Base-by-base conservation (phyloP, 441 rosid genomes). In the Populus hybrid region DNA sequence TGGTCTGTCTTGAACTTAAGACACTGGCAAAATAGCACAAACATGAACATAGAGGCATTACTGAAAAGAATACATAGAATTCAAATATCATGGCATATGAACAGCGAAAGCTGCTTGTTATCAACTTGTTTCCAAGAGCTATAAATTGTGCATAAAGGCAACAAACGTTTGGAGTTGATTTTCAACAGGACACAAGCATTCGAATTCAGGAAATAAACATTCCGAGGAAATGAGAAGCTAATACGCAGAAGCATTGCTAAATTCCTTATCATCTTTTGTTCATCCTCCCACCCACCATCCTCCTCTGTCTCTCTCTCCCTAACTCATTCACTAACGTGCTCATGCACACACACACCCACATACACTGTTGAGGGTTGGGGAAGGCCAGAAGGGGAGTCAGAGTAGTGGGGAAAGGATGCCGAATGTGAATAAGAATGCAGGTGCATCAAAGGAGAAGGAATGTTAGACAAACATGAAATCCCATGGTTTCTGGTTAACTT, bases 1-100 rank as follows among this genome's bases (percentile, higher is more conserved):
- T 93, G 95, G 85, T 93, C 97, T 23, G 98, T 95, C 89, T 95
- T 95, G 84, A 95, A 95, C 87, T 95, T 95, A 80, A 95, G 95
- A 86, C 98, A 92, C 99, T 91, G 81, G 61, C 32, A 36, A 75
- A 30, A 69, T 23, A 6, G 23, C 32, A 73, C 64, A 16, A 68
- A 74, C 10, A 24, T n/a, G 34, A 59, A 53, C n/a, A 20, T 67
- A 35, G 28, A 53, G 20, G 26, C 12, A 73, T 32, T 36, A 35
- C 23, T 38, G 70, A 67, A 26, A 7, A 30, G 10, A n/a, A 10
- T 8, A 24, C 20, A 23, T 4, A 34, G 1, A 5, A 24, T 64
- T 40, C 64, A 38, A 66, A 59, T 28, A 24, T 24, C 26, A 26
- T 34, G 36, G 36, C 30, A 28, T 24, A 12, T 9, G n/a, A 30